Evolutionary conservation across 129 eudicot species (phyloP).

Genomic region (Arctium lappa): DNA sequence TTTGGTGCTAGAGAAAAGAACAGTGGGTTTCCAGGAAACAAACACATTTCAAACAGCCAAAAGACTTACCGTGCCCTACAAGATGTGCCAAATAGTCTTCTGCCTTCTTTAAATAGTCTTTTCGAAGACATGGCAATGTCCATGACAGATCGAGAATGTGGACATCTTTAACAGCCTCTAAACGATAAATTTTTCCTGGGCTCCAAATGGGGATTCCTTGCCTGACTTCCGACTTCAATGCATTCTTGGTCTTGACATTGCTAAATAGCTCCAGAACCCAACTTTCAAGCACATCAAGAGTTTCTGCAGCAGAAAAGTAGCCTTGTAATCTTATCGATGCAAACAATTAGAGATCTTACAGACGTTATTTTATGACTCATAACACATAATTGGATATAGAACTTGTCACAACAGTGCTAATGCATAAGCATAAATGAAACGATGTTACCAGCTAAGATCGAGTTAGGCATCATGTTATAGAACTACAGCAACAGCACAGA

Average conservation of each 20-base stretch:
- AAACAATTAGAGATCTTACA: neutral
- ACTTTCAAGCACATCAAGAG: constrained; percentile 82
- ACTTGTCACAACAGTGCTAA: neutral
- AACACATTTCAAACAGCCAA: constrained; percentile 7
- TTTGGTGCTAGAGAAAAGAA: neutral
- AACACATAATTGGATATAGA: neutral
- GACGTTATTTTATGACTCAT: neutral
- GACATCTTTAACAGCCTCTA: constrained; percentile 96
- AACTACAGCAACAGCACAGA: neutral
- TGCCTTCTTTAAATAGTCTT: constrained; percentile 74
- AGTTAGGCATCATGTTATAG: constrained; percentile 8
- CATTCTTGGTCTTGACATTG: constrained; percentile 54
- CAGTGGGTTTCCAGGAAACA: neutral
- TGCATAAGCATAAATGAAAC: neutral
- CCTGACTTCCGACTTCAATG: constrained; percentile 42
- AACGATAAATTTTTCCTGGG: constrained; percentile 66
- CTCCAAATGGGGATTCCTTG: constrained; percentile 75
- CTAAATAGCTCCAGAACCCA: constrained; percentile 85
- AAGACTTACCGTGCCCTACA: constrained; percentile 81
- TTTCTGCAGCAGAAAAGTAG: constrained; percentile 61
- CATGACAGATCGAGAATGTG: constrained; percentile 78
- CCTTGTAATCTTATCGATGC: neutral
- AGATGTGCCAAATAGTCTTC: constrained; percentile 97
- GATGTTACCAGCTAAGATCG: constrained; percentile 1
- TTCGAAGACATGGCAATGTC: constrained; percentile 84